Base-by-base conservation (phyloP, 441 rosid genomes). In the Daphne laureola region DNA sequence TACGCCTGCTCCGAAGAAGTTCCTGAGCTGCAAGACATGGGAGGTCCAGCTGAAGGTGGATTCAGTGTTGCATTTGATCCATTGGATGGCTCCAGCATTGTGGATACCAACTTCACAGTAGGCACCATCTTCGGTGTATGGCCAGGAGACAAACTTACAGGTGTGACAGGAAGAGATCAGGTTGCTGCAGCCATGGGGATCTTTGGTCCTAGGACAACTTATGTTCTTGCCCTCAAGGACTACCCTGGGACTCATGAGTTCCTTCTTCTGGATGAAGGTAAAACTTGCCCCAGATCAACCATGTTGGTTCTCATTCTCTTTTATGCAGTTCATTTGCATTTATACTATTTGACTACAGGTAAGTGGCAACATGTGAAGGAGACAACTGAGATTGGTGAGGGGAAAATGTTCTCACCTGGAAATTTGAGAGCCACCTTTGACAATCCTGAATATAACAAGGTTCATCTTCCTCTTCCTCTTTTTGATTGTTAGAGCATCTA, bases 81-180 rank as follows among this genome's bases (percentile, higher is more conserved):
- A 18, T 86, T 92, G 14, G 96, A 92, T 59, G 96, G 96, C 14
- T 86, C 96, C 4, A 92, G 98, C 62, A 88, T 92, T 14, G 96
- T 88, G 7, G 96, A 88, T 73, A 86, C 98, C 5, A 89, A 93
- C 58, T 93, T 93, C 74, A 83, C 97, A 0, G 97, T 89, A 9
- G 98, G 98, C 44, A 93, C 97, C 61, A 93, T 93, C 51, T 93
- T 89, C n/a, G 98, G 98, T 3, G 97, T 89, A 58, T 93, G 98
- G 98, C 89, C 98, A 18, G 98, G 98, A 54, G 98, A 89, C 57
- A 89, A 89, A 75, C 62, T 89, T 58, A 89, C 82, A 0, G 98
- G 98, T 18, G 66, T 89, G 17, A 89, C 77, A 0, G 98, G 98
- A 71, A 73, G 79, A 69, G 97, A 89, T 63, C 97, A 89, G 77